Evolutionary conservation across 805 yeast genomes (phyloP).

Genomic region (Cyberlindnera americana): DNA sequence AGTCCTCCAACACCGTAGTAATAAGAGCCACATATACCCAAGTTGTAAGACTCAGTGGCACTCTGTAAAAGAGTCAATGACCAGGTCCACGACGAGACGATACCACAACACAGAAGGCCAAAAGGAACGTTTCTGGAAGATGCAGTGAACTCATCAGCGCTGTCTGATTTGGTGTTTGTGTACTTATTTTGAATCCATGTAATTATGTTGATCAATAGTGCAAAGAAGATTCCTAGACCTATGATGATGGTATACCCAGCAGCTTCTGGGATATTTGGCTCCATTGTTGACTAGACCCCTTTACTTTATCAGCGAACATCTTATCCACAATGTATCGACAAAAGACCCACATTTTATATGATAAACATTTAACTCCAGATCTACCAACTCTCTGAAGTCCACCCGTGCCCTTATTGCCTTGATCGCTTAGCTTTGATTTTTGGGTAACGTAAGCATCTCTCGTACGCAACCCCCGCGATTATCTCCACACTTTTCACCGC

Average conservation of each 20-base stretch:
- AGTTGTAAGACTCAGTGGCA: conserved; percentile 29
- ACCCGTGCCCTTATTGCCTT: too few species aligned
- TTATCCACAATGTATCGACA: too few species aligned
- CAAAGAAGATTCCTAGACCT: conserved; percentile 59
- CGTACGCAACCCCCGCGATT: too few species aligned
- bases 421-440: too few species aligned
- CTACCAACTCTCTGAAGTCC: too few species aligned
- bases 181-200: conserved; percentile 8
- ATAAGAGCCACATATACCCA: conserved; percentile 32
- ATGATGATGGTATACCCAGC: conserved; percentile 80
- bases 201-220: conserved; percentile 38
- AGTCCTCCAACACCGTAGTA: conserved; percentile 26
- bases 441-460: too few species aligned
- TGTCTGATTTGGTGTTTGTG: background rate
- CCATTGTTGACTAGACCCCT: too few species aligned
- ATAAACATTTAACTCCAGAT: too few species aligned
- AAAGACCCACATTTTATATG: too few species aligned
- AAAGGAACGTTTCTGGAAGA: background rate
- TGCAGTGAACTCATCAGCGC: background rate
- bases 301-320: too few species aligned
- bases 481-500: too few species aligned
- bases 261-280: conserved; percentile 34
- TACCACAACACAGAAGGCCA: background rate
- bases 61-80: conserved; percentile 26
- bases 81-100: background rate